Conservation (phyloP, 1,284 basidiomycete species). For the Trichosporon inkin region DNA sequence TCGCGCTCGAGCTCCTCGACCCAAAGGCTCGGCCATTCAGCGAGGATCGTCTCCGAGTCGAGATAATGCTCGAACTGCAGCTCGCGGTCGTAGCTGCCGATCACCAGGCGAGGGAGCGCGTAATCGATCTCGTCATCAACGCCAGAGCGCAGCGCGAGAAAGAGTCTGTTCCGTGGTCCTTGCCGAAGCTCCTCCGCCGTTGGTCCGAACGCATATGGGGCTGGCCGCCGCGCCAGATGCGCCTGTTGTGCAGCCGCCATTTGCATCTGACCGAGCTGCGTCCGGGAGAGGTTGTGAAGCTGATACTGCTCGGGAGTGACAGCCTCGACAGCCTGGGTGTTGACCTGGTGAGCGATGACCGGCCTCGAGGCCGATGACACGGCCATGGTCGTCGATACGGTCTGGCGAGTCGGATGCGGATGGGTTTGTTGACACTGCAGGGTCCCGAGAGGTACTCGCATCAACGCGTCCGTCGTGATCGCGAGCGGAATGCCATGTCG, state of each 20-base stretch:
- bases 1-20: slow-evolving; percentile 37
- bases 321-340: not conserved
- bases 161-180: slow-evolving; percentile 35
- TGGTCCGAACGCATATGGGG: slow-evolving; percentile 17
- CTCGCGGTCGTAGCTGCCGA: slow-evolving; percentile 35
- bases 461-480: not conserved
- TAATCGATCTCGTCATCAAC: slow-evolving; percentile 43
- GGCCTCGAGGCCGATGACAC: slow-evolving; percentile 20
- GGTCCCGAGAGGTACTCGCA: not conserved
- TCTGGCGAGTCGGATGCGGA: not conserved
- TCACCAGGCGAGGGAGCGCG: slow-evolving; percentile 42
- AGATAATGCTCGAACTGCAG: slow-evolving; percentile 38
- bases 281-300: not conserved
- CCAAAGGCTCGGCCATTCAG: slow-evolving; percentile 38
- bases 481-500: not conserved
- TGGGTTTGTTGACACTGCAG: not conserved
- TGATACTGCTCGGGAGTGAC: not conserved
- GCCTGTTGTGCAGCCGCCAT: slow-evolving; percentile 1
- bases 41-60: slow-evolving; percentile 33
- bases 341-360: slow-evolving; percentile 11
- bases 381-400: slow-evolving; percentile 14
- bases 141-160: slow-evolving; percentile 37
- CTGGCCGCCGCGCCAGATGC: not conserved
- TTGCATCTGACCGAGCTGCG: not conserved
- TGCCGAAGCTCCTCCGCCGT: slow-evolving; percentile 26